Conservation (phyloP, 2,329 filamentous ascomycete genomes). For the Talaromyces sp. region DNA sequence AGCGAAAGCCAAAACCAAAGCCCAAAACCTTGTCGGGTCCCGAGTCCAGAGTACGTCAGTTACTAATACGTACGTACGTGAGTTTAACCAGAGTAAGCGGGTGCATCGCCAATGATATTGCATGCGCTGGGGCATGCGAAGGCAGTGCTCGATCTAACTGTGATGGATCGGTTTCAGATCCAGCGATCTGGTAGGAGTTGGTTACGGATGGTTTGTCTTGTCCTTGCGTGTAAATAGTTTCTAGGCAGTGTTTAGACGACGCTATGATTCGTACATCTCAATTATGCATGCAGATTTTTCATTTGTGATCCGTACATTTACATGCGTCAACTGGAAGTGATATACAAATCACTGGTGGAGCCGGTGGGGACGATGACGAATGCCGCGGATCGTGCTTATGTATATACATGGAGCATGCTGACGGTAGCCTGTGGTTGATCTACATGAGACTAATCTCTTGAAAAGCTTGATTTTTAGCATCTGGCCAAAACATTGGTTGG, state of each 20-base stretch:
- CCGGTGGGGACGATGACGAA: neutral
- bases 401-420: no score
- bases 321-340: no score
- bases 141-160: neutral
- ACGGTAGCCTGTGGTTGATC: no score
- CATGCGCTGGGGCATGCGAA: neutral
- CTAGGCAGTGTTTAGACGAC: neutral
- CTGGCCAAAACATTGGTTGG: no score
- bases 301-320: no score
- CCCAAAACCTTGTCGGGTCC: no score
- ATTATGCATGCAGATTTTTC: no score
- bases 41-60: no score
- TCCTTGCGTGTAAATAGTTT: neutral
- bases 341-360: neutral
- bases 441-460: no score
- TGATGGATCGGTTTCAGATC: neutral
- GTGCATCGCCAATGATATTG: neutral
- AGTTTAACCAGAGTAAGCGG: neutral
- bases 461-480: no score
- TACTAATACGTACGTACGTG: neutral
- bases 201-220: no score
- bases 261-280: no score
- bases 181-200: neutral
- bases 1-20: neutral
- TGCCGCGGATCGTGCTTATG: neutral